A percentile compares a stretch with the other conserved stretches of the same genome.
These are phyloP conservation scores for Nakaseomyces uthaithaninus DNA, from an alignment of 1,139 yeast species.

Conservation along the genomic window DNA sequence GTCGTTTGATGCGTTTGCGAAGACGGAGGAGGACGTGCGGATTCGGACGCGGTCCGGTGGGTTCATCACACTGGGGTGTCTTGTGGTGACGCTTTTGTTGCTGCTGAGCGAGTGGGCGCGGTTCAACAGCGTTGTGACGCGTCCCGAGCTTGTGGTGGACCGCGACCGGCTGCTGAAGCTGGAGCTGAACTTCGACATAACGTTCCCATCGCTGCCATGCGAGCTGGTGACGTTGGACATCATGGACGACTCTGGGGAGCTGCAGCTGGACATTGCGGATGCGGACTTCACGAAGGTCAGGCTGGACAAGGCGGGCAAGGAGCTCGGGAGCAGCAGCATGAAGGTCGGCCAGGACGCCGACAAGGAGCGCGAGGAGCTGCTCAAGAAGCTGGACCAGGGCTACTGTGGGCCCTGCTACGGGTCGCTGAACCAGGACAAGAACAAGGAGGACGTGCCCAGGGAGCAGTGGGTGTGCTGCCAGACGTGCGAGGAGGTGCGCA, in stretches of 20 bases:
- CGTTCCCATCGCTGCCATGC: conserved; percentile 82
- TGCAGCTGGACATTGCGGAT: conserved; percentile 61
- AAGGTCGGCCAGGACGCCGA: conserved; percentile 34
- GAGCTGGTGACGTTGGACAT: conserved; percentile 54
- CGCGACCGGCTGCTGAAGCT: conserved; percentile 69
- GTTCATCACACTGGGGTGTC: conserved; percentile 66
- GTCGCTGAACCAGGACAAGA: conserved; percentile 54
- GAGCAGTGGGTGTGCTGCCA: conserved; percentile 56
- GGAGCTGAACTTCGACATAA: conserved; percentile 70
- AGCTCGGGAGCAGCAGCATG: conserved; percentile 25
- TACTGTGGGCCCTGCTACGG: conserved; percentile 93
- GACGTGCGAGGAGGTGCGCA: conserved; percentile 70
- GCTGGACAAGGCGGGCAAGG: conserved; percentile 34
- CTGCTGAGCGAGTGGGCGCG: conserved; percentile 68
- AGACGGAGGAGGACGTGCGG: conserved; percentile 89
- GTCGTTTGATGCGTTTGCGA: conserved; percentile 70
- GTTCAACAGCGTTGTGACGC: conserved; percentile 55
- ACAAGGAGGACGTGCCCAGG: conserved; percentile 37
- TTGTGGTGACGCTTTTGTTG: conserved; percentile 52
- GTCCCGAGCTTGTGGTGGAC: conserved; percentile 85
- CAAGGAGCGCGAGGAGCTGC: conserved; percentile 21
- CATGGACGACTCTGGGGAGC: conserved; percentile 81
- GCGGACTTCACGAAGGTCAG: conserved; percentile 69
- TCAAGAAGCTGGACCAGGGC: conserved; percentile 21
- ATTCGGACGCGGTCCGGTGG: conserved; percentile 89